Conservation (phyloP, 1,139 yeast genomes). For the Geotrichum carabidarum region DNA sequence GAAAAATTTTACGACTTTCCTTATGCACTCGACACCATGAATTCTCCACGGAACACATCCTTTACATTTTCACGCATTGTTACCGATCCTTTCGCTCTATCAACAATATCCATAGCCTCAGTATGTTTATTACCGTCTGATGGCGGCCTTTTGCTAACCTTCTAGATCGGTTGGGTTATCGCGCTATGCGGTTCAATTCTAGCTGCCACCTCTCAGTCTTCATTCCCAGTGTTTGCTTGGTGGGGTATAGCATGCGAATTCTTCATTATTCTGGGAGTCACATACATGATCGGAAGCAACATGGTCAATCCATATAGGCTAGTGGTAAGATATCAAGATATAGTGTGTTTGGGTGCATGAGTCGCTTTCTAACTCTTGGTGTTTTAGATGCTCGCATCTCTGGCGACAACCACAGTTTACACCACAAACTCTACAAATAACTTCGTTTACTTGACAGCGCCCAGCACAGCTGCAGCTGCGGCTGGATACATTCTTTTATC, state of each 20-base stretch:
- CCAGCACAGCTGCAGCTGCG: slow-evolving; percentile 78
- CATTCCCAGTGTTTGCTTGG: slow-evolving; percentile 85
- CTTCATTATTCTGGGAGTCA: slow-evolving; percentile 50
- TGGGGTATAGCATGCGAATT: slow-evolving; percentile 93
- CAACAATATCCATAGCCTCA: slow-evolving; percentile 36
- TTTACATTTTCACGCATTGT: slow-evolving; percentile 24
- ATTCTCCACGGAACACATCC: neutral
- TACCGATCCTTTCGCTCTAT: slow-evolving; percentile 42
- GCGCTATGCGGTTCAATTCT: slow-evolving; percentile 85
- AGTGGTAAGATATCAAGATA: slow-evolving; percentile 37
- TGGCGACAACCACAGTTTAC: slow-evolving; percentile 69
- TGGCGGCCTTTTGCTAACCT: neutral
- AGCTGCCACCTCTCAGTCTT: slow-evolving; percentile 37
- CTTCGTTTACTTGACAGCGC: slow-evolving; percentile 61
- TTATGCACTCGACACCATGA: neutral
- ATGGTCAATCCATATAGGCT: slow-evolving; percentile 66
- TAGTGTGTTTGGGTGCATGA: neutral
- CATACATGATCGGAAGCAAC: slow-evolving; percentile 60
- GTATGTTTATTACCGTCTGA: slow-evolving; percentile 17
- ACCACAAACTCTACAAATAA: slow-evolving; percentile 77
- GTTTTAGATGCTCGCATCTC: slow-evolving; percentile 42
- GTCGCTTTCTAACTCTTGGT: slow-evolving; percentile 20
- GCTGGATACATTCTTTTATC: slow-evolving; percentile 86
- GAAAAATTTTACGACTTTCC: neutral
- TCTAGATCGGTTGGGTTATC: slow-evolving; percentile 60